Evolutionary conservation across 305 asterid genomes (phyloP), one percentile per base, ranked within the genome.

Genomic region (Fraxinus baroniana): DNA sequence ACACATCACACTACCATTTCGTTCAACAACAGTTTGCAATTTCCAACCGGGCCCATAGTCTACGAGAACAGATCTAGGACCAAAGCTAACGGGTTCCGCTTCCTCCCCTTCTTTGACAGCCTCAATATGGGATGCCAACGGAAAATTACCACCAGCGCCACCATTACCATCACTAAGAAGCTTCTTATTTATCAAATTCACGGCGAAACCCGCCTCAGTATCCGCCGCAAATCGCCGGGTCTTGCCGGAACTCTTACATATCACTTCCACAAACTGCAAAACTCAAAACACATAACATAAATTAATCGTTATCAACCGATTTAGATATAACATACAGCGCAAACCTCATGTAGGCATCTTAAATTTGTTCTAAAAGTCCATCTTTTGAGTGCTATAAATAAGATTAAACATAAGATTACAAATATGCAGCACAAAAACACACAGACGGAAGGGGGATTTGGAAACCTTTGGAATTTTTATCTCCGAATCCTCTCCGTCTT

Each of bases 161-260:
- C 82, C 80, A 7, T 30, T 88, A 71, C 62, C 71, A 57, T 72
- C 83, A 33, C 20, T 79, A 28, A 84, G 75, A 72, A 87, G 33
- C 81, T 87, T 91, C 86, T 81, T 86, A 85, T 93, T 92, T 20
- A 92, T 93, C 89, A 93, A 87, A 84, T 79, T 80, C 84, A 88
- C 90, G 1, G 98, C 97, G 83, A 91, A 92, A 35, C 90, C 92
- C 5, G 93, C 93, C 83, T 92, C 91, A 7, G 95, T 91, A 49
- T 96, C 96, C 10, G 81, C 77, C 1, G 97, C 89, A 82, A 93
- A 93, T 77, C 97, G 95, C 90, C 93, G 90, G 80, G 86, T 87
- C 77, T 93, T 89, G 78, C 94, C 89, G 79, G 97, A 90, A 74
- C 90, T 90, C 87, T 84, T 89, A 91, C 97, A 93, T 30, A 83